Conservation (phyloP, 495 filamentous ascomycete genomes). For the Rusavskia elegans region DNA sequence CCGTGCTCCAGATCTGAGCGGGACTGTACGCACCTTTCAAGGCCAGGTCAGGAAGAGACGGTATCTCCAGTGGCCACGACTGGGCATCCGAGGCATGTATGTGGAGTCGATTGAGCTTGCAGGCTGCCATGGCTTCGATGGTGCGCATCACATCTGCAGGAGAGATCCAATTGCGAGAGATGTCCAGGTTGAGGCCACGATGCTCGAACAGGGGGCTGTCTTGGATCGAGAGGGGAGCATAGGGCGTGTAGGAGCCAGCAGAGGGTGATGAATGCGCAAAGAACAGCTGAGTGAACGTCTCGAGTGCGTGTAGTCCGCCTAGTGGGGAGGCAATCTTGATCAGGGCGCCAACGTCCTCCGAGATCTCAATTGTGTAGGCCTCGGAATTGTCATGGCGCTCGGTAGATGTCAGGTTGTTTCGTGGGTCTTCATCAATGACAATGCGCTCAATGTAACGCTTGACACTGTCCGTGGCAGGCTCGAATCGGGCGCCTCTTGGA, state of each 20-base stretch:
- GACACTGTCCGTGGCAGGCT: slow-evolving; percentile 30
- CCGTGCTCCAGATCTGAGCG: slow-evolving; percentile 42
- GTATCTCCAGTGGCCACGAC: slow-evolving; percentile 70
- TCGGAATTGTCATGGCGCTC: slow-evolving; percentile 21
- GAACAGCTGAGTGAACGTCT: slow-evolving; percentile 38
- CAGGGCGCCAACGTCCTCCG: slow-evolving; percentile 17
- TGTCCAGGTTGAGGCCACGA: slow-evolving; percentile 61
- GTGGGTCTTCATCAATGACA: slow-evolving; percentile 12
- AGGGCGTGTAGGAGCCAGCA: slow-evolving; percentile 14
- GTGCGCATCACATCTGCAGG: slow-evolving; percentile 46
- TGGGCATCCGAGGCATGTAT: slow-evolving; percentile 69
- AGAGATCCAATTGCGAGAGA: slow-evolving; percentile 48
- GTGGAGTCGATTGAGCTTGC: slow-evolving; percentile 68
- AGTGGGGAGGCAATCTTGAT: slow-evolving; percentile 35
- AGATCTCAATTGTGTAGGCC: slow-evolving; percentile 36
- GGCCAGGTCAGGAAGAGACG: slow-evolving; percentile 51
- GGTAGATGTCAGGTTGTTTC: slow-evolving; percentile 21
- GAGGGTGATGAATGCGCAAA: slow-evolving; percentile 19
- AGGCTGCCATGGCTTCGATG: slow-evolving; percentile 56
- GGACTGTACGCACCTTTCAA: slow-evolving; percentile 48
- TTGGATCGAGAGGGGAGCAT: slow-evolving; percentile 7
- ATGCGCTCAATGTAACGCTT: slow-evolving; percentile 19
- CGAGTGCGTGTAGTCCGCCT: slow-evolving; percentile 43
- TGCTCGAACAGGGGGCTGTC: slow-evolving; percentile 24
- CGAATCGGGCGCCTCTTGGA: slow-evolving; percentile 40